A percentile compares a stretch with the other conserved stretches of the same genome.
phyloP scores from a whole-genome alignment of 768 basidiomycete genomes.

The Inosperma sp. region DNA sequence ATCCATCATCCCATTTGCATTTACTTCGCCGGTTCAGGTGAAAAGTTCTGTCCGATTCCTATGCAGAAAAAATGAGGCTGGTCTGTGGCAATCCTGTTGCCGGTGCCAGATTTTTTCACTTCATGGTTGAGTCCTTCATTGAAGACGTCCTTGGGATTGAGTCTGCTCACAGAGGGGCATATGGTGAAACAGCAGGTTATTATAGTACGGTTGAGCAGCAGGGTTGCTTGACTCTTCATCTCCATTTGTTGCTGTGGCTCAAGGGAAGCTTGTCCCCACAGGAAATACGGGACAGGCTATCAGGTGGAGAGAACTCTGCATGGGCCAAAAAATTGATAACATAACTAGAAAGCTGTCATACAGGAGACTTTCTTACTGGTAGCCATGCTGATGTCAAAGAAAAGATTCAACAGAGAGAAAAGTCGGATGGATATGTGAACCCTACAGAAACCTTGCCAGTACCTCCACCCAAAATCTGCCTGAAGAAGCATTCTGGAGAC shows the following conservation, averaged over 20 bases:
- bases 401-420: neutral
- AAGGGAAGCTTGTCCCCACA: constrained; percentile 23
- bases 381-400: constrained; percentile 15
- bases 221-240: constrained; percentile 32
- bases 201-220: constrained; percentile 41
- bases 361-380: constrained; percentile 29
- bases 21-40: constrained; percentile 29
- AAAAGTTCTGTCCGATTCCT: constrained; percentile 18
- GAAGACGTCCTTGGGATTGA: constrained; percentile 25
- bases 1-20: constrained; percentile 30
- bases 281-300: constrained; percentile 25
- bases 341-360: constrained; percentile 29
- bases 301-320: constrained; percentile 17
- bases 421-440: constrained; percentile 13
- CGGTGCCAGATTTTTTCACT: constrained; percentile 29
- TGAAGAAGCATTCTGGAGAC: neutral
- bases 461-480: constrained; percentile 17
- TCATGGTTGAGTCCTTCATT: constrained; percentile 28
- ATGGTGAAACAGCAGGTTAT: constrained; percentile 28
- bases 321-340: constrained; percentile 25
- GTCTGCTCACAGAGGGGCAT: constrained; percentile 19
- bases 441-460: constrained; percentile 24
- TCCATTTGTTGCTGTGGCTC: constrained; percentile 36
- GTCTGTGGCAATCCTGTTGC: constrained; percentile 16
- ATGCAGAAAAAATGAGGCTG: constrained; percentile 2